Evolutionary conservation across 2,329 filamentous ascomycete genomes (phyloP).

Genomic region (Acrodontium crateriforme): DNA sequence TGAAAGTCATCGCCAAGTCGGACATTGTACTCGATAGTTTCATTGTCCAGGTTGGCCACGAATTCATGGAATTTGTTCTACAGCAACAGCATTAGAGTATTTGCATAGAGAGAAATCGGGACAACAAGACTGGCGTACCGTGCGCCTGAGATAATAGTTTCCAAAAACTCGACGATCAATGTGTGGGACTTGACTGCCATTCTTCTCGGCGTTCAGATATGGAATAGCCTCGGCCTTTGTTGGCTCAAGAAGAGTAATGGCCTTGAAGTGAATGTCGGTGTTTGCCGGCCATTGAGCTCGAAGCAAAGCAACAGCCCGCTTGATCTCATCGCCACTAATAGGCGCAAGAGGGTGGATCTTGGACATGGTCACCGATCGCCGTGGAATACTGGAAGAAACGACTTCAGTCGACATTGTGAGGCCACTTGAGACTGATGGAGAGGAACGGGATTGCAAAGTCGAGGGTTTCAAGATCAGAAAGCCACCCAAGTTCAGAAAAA

Average conservation of each 20-base stretch:
- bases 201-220: conserved; percentile 19
- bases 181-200: conserved; percentile 25
- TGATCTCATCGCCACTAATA: conserved; percentile 44
- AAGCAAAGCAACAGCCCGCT: conserved; percentile 36
- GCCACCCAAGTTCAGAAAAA: no score
- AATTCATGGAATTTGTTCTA: conserved; percentile 51
- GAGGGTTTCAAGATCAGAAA: no score
- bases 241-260: conserved; percentile 36
- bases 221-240: conserved; percentile 19
- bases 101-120: no score
- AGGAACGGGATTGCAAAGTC: no score
- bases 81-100: no score
- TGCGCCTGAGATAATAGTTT: conserved; percentile 44
- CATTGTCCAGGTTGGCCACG: conserved; percentile 38
- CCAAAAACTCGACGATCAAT: conserved; percentile 38
- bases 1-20: conserved; percentile 45
- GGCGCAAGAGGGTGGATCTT: conserved; percentile 51
- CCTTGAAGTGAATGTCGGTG: conserved; percentile 49
- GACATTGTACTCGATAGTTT: conserved; percentile 41
- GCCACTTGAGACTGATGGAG: no score
- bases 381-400: no score
- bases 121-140: conserved; percentile 33
- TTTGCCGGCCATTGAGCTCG: conserved; percentile 40
- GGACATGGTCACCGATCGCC: no score
- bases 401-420: no score